Base-by-base conservation (phyloP, 805 yeast genomes). In the Saccharomycopsis schoenii region DNA sequence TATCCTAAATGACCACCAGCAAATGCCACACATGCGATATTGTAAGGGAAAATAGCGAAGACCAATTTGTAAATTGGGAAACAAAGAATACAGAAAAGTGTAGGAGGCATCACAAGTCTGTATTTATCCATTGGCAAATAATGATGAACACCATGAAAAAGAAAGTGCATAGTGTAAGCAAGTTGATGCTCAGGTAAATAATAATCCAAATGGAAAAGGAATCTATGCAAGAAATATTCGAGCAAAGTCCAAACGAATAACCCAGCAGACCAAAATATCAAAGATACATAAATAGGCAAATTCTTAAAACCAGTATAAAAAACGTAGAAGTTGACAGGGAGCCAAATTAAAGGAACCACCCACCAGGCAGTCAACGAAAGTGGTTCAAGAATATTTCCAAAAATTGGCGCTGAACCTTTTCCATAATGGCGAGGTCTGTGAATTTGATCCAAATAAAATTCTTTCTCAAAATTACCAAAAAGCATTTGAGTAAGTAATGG, bases 371-470 rank as follows among this genome's bases (percentile, higher is more conserved):
- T 94, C 69, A 86, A 77, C 8, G 96, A 84, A 29, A 94, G 70
- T 4, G 97, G 97, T 74, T 94, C 99, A 63, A 94, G 76, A 73
- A 93, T 88, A 74, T 92, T 91, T 57, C 99, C 99, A 73, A 94
- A 94, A 60, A 94, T 72, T 6, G 92, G 97, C 12, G 99, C 99
- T 2, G 97, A 89, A 11, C 97, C 97, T 71, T 91, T 85, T 66
- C 98, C 98, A 71, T 92, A 94, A 73, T 94, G 99, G 71, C 99
- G 85, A 59, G 99, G 99, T 74, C 97, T 84, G 73, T 94, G 99
- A 52, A 94, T 94, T 74, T 94, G 97, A 71, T 91, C 97, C 70
- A 94, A 78, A 73, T 94, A 94, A 69, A 94, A 93, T 52, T 89
- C 96, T 71, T 89, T 93, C 51, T 88, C 70, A 78, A 91, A 94